A percentile compares a stretch with the other conserved stretches of the same genome.
phyloP scores from a whole-genome alignment of 768 basidiomycete species.

The Tricholoma bakamatsutake region DNA sequence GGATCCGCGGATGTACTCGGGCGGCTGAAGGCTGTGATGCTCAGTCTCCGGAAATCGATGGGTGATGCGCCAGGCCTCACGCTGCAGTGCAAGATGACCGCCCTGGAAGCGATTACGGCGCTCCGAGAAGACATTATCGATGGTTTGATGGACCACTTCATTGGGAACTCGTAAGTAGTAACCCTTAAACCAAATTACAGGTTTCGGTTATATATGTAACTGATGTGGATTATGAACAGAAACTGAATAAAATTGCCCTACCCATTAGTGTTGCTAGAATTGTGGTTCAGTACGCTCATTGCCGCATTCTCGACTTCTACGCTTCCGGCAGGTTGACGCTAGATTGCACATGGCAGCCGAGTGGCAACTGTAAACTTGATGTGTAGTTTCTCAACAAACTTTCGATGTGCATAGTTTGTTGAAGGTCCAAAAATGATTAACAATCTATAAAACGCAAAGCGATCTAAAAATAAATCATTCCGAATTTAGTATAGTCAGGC shows the following conservation, averaged over 20 bases:
- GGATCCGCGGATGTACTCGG: conserved; percentile 55
- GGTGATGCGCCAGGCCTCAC: conserved; percentile 29
- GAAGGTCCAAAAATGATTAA: neutral
- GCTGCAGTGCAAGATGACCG: conserved; percentile 37
- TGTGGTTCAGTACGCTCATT: neutral
- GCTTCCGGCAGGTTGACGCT: neutral
- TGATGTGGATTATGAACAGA: neutral
- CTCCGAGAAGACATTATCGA: conserved; percentile 37
- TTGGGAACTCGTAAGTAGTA: conserved; percentile 11
- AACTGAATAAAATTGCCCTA: neutral
- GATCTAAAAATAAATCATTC: neutral
- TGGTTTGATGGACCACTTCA: conserved; percentile 33
- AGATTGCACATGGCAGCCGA: too few species aligned
- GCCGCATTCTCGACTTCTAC: neutral
- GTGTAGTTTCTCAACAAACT: neutral
- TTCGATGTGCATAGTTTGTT: neutral
- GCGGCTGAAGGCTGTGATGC: conserved; percentile 41
- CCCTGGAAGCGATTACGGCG: conserved; percentile 35
- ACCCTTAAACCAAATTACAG: neutral
- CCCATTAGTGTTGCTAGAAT: neutral
- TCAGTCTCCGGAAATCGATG: conserved; percentile 30
- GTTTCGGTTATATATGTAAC: neutral
- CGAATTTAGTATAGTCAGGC: neutral
- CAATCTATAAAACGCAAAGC: too few species aligned
- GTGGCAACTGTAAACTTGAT: too few species aligned